Base-by-base conservation (phyloP, 768 basidiomycete genomes). In the Russula virescens region DNA sequence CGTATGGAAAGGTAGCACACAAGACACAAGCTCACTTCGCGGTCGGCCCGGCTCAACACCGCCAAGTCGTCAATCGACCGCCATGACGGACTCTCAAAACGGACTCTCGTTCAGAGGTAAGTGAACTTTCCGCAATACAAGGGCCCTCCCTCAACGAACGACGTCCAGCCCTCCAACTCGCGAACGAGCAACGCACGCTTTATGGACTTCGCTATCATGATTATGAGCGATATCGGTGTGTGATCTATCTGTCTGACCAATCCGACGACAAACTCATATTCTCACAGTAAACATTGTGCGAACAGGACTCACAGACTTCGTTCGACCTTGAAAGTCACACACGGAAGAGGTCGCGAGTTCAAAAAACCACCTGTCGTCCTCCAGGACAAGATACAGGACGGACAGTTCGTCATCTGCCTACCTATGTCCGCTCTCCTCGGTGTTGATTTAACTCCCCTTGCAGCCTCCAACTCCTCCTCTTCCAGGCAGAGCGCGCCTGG, bases 151-250 rank as follows among this genome's bases (percentile, higher is more conserved):
- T 43, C 2, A 43, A 43, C 13, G 38, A 38, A 38, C 13, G 10
- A 8, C 23, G 48, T 48, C n/a, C 53, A 97, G 94, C 92, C 25
- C 80, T 97, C 43, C 86, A 86, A 70, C 80, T 93, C 56, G 85
- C 84, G 43, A 94, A 95, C 72, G 88, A 92, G 71, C 93, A 97
- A 71, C 85, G 96, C 60, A 92, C 81, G 66, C 86, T 90, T 4
- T 96, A 95, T 73, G 96, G 96, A 7, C 76, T 97, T 65, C 86
- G 95, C 65, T 94, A 92, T 71, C 91, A 88, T 70, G 95, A 98
- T 72, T 88, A 86, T 73, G 77, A 80, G 57, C 85, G 94, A 55
- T 98, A 98, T 76, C 81, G 88, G 91, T 91, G 58, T 53, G 79
- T 50, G 46, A 14, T 31, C 19, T 5, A 26, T 11, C 18, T 10